Base-by-base conservation (phyloP, 163 green algal genomes). In the Smithsoniella earleae region DNA sequence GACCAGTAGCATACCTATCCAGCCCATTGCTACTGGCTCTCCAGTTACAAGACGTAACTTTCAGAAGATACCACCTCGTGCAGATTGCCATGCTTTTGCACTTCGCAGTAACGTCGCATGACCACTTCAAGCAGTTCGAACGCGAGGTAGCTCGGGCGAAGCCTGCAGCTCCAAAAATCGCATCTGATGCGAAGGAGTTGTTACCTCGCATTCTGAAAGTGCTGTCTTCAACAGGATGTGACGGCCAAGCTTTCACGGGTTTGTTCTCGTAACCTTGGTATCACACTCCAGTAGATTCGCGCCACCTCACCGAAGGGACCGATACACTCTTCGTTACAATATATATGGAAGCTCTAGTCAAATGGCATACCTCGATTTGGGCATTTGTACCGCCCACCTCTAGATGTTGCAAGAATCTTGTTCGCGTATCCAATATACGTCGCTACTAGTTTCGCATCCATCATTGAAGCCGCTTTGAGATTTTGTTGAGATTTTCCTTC, bases 51-150 rank as follows among this genome's bases (percentile, higher is more conserved):
- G 58, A 69, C 34, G 58, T 69, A 5, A 69, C 58, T 25, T 69
- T 69, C 16, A 30, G 58, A 33, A 5, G 58, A 3, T 31, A 69
- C 5, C 58, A 69, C 30, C 58, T 69, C 5, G 58, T 69, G 16
- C 58, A 69, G 58, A 69, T 69, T 38, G 58, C 25, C 16, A 69
- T 69, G 58, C 58, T 69, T 5, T 13, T 69, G 27, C 58, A 69
- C 25, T 69, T 45, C 34, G n/a, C 58, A 43, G 27, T 43, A 4
- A 69, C 58, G 6, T 69, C 27, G 8, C 10, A 30, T 13, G 40
- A 49, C 10, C 40, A 49, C 10, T 13, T 22, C 40, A 10, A 49
- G 40, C 40, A 22, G 40, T 22, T 10, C 40, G 40, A 22, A 13
- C 40, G 16, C n/a, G 8, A 4, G 25, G 6, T 3, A 28, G 31